Base-by-base conservation (phyloP, 2,329 filamentous ascomycete genomes). In the Nannizziopsis arthrosporioides region DNA sequence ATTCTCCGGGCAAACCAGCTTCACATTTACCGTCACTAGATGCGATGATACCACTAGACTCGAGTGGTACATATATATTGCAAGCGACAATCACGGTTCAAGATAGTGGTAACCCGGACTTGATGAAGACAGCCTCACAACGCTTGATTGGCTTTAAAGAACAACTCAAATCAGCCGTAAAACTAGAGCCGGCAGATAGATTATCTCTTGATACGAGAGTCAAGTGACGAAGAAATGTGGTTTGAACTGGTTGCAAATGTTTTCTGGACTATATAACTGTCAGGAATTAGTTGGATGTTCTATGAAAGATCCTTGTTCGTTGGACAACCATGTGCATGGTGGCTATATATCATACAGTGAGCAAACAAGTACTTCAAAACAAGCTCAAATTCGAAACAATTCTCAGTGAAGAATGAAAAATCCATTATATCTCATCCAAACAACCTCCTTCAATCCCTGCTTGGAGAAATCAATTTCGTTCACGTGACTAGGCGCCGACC, bases 131-230 rank as follows among this genome's bases (percentile, higher is more conserved):
- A 22, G 78, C 73, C 0, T 73, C 73, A 19, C 67, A 71, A 50
- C 76, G 81, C 57, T 58, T 82, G 37, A 65, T 75, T 54, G 65
- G 61, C 1, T 69, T 81, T 53, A 75, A 74, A 55, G 71, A 74
- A 48, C 67, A 70, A 49, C 67, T 82, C 62, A 76, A 73, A 55
- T 65, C 64, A 8, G 74, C 73, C 12, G 72, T 82, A 17, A 73
- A 76, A 44, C 58, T 82, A 55, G 68, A 72, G 41, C 69, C 74
- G 40, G 76, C 74, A 1, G 77, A 82, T 61, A 68, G 79, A 43
- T 61, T 82, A 43, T 67, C 73, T 19, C 63, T 82, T 53, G 78
- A 82, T 58, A 78, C 77, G 2, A 69, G 78, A 48, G 74, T 78
- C 35, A 79, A 74, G 60, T 76, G 40, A 69, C 59, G 47, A 12